A percentile compares a stretch with the other conserved stretches of the same genome.
These are phyloP conservation scores for Boletus subparvulus DNA, from an alignment of 768 basidiomycete genomes.

Conservation along the genomic window DNA sequence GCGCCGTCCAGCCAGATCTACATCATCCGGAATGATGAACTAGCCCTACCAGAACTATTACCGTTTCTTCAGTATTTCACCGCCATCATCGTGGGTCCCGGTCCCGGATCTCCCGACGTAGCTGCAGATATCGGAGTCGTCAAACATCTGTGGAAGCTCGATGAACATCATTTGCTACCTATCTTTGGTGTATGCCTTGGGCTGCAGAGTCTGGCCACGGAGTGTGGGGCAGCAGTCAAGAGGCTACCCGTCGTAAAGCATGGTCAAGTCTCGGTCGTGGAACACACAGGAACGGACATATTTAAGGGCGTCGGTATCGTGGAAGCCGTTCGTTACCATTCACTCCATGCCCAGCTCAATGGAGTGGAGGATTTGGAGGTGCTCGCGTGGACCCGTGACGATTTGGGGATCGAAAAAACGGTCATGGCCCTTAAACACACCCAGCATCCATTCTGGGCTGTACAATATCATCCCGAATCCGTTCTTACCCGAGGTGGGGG, in stretches of 20 bases:
- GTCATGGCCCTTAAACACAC: conserved; percentile 74
- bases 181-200: conserved; percentile 86
- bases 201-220: conserved; percentile 70
- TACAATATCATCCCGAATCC: conserved; percentile 90
- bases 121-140: conserved; percentile 66
- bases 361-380: conserved; percentile 53
- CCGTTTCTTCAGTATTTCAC: conserved; percentile 60
- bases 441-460: conserved; percentile 75
- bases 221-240: conserved; percentile 60
- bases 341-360: conserved; percentile 59
- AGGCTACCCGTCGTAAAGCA: conserved; percentile 72
- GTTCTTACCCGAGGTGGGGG: conserved; percentile 71
- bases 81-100: conserved; percentile 73
- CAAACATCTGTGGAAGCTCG: conserved; percentile 66
- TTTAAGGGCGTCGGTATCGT: conserved; percentile 57
- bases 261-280: conserved; percentile 66
- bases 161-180: conserved; percentile 53
- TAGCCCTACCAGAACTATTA: conserved; percentile 49
- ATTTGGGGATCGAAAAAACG: conserved; percentile 61
- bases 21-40: conserved; percentile 72
- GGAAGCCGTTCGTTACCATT: conserved; percentile 77
- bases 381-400: conserved; percentile 74
- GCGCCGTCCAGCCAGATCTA: conserved; percentile 62
- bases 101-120: conserved; percentile 73
- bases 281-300: conserved; percentile 57